Base-by-base conservation (phyloP, 352 stramenopile genomes). In the Pythium inflatum region DNA sequence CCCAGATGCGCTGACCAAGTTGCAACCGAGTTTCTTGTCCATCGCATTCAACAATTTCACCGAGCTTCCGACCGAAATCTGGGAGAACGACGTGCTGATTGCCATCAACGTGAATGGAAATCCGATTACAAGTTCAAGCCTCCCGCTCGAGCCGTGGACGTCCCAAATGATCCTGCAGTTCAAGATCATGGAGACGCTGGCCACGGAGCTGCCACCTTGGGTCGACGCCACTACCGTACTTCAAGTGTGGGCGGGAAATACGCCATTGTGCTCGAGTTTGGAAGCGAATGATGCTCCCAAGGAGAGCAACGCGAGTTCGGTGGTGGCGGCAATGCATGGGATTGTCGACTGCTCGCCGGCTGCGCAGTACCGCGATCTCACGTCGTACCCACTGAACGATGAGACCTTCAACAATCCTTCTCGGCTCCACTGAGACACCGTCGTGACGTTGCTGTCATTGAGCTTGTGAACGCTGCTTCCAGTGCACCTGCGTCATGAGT, bases 11-110 rank as follows among this genome's bases (percentile, higher is more conserved):
- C 41, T 65, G 0, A 28, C 53, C 2, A 24, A 24, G 22, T 12
- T 73, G 3, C 51, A 50, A 8, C 66, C 60, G 1, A 27, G 30
- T 1, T 64, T 30, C 18, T 20, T 73, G 18, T 68, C 59, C 1
- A 51, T 73, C 7, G 43, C 66, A 11, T 65, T 27, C 60, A 73
- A 73, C 59, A 68, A 73, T 43, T 62, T 73, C 45, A 55, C 41
- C 2, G 27, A 41, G 20, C 54, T 73, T 20, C 64, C 64, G 20
- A 5, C 46, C 3, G 16, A 28, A 24, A 33, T 71, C 2, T 71
- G 33, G 30, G 20, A 48, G 18, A 65, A 71, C 53, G 46, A 58
- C 27, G n/a, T 18, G 13, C 62, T 70, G 1, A n/a, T 38, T 0
- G 49, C 63, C 12, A 28, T 70, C 5, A 63, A 56, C 62, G 4